phyloP scores from a whole-genome alignment of 352 stramenopile species.

The Thraustochytrium striatum region DNA sequence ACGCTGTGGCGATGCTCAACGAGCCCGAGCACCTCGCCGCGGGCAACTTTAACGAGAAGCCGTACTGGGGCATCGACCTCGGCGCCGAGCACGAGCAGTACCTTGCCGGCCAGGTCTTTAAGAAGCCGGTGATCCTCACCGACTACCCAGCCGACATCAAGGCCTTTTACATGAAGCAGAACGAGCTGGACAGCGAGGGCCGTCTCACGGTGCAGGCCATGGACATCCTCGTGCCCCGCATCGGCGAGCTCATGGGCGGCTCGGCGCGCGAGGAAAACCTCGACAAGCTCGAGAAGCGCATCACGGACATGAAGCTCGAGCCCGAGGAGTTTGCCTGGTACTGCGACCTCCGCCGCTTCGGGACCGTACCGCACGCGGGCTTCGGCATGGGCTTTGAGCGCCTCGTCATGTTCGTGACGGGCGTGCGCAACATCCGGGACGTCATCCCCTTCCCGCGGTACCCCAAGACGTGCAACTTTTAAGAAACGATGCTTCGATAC shows the following conservation, averaged over 20 bases:
- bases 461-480: conserved; percentile 80
- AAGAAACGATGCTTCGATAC: conserved; percentile 37
- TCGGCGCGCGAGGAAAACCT: conserved; percentile 85
- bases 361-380: conserved; percentile 81
- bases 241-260: conserved; percentile 69
- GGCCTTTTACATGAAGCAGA: conserved; percentile 93
- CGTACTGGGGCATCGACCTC: conserved; percentile 85
- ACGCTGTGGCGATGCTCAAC: conserved; percentile 81
- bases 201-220: conserved; percentile 80
- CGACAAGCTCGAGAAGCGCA: conserved; percentile 74
- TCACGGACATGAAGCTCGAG: conserved; percentile 63
- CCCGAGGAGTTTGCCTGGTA: conserved; percentile 81
- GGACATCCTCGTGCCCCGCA: conserved; percentile 82
- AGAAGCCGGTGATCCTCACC: conserved; percentile 71
- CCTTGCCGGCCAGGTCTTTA: conserved; percentile 76
- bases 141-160: conserved; percentile 93
- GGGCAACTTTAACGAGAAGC: conserved; percentile 56
- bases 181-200: conserved; percentile 68
- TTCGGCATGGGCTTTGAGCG: conserved; percentile 95
- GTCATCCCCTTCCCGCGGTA: conserved; percentile 91
- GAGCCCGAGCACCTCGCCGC: conserved; percentile 59
- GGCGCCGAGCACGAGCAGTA: conserved; percentile 89
- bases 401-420: conserved; percentile 82
- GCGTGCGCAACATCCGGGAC: conserved; percentile 94
- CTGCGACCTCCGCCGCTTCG: conserved; percentile 78